Conservation (phyloP, 495 filamentous ascomycete species). For the Podospora pseudoanserina region DNA sequence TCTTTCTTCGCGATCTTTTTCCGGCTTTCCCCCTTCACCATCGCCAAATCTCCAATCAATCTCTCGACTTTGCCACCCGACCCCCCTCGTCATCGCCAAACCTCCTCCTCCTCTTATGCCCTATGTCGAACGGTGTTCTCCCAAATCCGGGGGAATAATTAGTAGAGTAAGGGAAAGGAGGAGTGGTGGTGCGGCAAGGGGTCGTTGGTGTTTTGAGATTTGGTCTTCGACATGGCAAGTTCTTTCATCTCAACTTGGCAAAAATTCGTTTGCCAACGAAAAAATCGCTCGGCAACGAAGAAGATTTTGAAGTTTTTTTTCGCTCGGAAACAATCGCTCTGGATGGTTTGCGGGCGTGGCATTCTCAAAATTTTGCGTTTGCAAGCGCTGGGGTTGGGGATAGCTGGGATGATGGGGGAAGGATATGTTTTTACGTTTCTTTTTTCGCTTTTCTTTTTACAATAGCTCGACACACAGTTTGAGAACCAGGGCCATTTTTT, state of each 20-base stretch:
- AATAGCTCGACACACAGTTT: background rate
- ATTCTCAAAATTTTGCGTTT: background rate
- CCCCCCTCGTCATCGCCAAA: background rate
- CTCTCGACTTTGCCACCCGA: background rate
- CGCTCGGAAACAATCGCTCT: too few relatives aligned
- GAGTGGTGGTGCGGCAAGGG: background rate
- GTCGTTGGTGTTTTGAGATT: background rate
- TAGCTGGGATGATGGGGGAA: background rate
- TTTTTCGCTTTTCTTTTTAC: background rate
- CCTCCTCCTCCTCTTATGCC: background rate
- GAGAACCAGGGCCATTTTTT: background rate
- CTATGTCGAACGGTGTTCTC: background rate
- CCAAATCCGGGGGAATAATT: background rate
- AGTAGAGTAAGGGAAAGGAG: background rate
- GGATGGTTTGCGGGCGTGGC: background rate
- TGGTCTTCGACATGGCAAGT: background rate
- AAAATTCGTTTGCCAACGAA: background rate
- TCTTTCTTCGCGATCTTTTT: background rate
- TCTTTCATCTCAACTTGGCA: background rate
- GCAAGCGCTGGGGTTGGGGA: background rate
- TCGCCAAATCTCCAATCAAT: background rate
- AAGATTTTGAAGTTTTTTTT: background rate
- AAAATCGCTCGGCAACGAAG: background rate
- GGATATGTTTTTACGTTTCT: background rate
- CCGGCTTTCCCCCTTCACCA: background rate